phyloP scores from a whole-genome alignment of 305 asterid species.

The Petunia hybrid region DNA sequence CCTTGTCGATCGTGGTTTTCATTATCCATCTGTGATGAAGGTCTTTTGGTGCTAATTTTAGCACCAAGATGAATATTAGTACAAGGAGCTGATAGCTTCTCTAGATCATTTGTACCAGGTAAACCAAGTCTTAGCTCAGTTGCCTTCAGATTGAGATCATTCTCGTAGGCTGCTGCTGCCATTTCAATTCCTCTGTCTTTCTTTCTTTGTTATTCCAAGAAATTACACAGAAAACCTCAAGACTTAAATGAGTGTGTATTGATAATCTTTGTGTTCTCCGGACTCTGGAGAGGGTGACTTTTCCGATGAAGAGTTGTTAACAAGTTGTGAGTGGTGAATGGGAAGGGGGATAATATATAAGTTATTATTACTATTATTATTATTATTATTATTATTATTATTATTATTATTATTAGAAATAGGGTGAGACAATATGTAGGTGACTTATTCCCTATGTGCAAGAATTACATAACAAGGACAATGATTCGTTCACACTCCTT shows the following conservation, averaged over 20 bases:
- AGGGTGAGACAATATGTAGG: constrained; percentile 46
- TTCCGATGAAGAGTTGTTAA: constrained; percentile 27
- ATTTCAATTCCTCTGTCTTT: constrained; percentile 46
- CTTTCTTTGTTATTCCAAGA: neutral
- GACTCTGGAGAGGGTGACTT: neutral
- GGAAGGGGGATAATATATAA: neutral
- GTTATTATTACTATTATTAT: too few relatives aligned
- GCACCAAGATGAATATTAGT: too few relatives aligned
- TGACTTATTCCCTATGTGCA: constrained; percentile 56
- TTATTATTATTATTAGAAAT: neutral
- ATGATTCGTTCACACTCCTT: constrained; percentile 42
- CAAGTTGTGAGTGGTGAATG: constrained; percentile 38
- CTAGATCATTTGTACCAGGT: constrained; percentile 55
- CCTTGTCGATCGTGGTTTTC: constrained; percentile 31
- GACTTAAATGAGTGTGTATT: too few relatives aligned
- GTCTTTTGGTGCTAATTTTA: constrained; percentile 43
- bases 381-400: too few relatives aligned
- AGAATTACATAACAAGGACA: constrained; percentile 49
- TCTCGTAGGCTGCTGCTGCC: constrained; percentile 39
- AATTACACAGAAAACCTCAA: neutral
- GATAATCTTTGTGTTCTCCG: neutral
- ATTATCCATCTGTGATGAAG: constrained; percentile 42
- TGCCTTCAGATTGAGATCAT: constrained; percentile 60
- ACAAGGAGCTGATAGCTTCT: constrained; percentile 25
- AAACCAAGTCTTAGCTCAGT: constrained; percentile 84